Conservation (phyloP, 2,329 filamentous ascomycete genomes). For the Fusarium equiseti region DNA sequence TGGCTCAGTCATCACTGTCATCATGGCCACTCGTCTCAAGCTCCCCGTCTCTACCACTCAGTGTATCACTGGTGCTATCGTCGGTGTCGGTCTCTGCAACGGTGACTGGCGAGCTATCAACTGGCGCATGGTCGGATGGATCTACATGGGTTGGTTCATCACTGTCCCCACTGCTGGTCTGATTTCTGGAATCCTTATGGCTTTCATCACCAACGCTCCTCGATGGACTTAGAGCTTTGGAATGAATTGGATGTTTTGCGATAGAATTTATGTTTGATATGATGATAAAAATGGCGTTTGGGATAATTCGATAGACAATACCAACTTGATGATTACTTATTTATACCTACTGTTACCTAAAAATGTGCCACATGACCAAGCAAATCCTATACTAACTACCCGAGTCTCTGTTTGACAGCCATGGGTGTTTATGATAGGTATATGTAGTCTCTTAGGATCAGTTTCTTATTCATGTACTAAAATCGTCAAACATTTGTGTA, state of each 20-base stretch:
- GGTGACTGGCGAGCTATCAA: conserved; percentile 70
- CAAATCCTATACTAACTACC: neutral
- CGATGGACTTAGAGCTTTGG: conserved; percentile 52
- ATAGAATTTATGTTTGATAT: conserved; percentile 9
- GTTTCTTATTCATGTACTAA: neutral
- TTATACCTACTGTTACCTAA: neutral
- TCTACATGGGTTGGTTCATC: conserved; percentile 71
- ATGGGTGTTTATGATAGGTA: too few relatives aligned
- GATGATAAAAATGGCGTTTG: neutral
- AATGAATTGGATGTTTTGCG: neutral
- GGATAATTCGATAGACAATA: conserved; percentile 4
- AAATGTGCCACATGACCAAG: neutral
- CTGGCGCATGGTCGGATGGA: conserved; percentile 71
- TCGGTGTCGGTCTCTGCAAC: conserved; percentile 72
- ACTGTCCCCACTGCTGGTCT: conserved; percentile 69
- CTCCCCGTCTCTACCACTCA: conserved; percentile 75
- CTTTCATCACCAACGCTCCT: conserved; percentile 71
- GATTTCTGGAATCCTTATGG: conserved; percentile 71
- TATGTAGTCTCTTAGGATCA: neutral
- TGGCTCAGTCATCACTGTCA: conserved; percentile 71
- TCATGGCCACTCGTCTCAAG: conserved; percentile 71
- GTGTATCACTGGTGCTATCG: conserved; percentile 72
- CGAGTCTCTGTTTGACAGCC: too few relatives aligned
- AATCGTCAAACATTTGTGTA: neutral
- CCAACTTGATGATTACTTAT: conserved; percentile 1